These are phyloP conservation scores for Pleurostoma richardsiae DNA, from an alignment of 2,329 filamentous ascomycete genomes.

Conservation along the genomic window DNA sequence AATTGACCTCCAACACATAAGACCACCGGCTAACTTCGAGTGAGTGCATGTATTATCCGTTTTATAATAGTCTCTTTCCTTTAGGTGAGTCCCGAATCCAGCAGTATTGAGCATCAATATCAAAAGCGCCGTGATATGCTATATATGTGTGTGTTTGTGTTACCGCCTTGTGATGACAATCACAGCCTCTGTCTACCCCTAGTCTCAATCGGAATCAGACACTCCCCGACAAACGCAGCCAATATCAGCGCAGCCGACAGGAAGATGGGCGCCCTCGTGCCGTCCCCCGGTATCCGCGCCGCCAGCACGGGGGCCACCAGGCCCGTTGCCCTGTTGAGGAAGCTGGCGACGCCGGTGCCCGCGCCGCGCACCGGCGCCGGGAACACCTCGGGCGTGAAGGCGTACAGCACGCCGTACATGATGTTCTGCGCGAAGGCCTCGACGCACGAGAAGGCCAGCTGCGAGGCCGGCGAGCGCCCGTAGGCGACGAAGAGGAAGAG, in stretches of 20 bases:
- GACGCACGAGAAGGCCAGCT: conserved; percentile 62
- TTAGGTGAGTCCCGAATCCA: too few relatives aligned
- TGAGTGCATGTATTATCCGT: too few relatives aligned
- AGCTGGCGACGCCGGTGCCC: conserved; percentile 67
- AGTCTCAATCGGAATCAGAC: conserved; percentile 59
- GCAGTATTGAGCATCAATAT: too few relatives aligned
- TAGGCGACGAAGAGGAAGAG: conserved; percentile 62
- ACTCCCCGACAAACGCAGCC: conserved; percentile 54
- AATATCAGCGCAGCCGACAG: conserved; percentile 52
- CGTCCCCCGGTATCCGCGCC: conserved; percentile 52
- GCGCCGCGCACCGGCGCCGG: conserved; percentile 50
- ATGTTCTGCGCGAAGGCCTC: conserved; percentile 71
- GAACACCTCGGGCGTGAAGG: conserved; percentile 73
- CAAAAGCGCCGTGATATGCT: too few relatives aligned
- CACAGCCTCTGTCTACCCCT: conserved; percentile 53
- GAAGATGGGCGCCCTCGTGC: conserved; percentile 52
- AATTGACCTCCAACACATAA: too few relatives aligned
- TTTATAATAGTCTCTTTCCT: too few relatives aligned
- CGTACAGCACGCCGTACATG: conserved; percentile 73
- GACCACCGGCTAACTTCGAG: too few relatives aligned
- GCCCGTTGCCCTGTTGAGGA: conserved; percentile 64
- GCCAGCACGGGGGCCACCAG: conserved; percentile 66
- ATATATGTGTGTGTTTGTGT: too few relatives aligned
- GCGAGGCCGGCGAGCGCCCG: conserved; percentile 48
- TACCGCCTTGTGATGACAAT: background rate